A percentile compares a stretch with the other conserved stretches of the same genome.
Evolutionary conservation across 371 early-diverging fungal genomes (phyloP).

Genomic region (Capillidium rhysosporum): DNA sequence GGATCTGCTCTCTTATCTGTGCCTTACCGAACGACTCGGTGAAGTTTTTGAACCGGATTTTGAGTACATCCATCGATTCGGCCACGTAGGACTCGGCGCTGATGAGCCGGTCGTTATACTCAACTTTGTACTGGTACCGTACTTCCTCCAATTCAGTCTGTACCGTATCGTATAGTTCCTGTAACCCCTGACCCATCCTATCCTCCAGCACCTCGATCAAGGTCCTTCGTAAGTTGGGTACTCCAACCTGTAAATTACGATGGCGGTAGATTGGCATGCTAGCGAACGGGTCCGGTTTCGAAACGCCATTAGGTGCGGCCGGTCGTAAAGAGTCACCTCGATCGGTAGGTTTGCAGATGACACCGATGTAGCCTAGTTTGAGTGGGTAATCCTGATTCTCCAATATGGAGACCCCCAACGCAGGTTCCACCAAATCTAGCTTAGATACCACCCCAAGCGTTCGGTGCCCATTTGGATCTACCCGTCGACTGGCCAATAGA

Average conservation of each 20-base stretch:
- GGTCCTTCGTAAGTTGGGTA: slow-evolving; percentile 52
- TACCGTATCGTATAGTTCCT: slow-evolving; percentile 67
- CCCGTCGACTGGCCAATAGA: slow-evolving; percentile 72
- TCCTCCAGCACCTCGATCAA: slow-evolving; percentile 79
- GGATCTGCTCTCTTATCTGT: slow-evolving; percentile 73
- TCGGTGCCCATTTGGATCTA: slow-evolving; percentile 82
- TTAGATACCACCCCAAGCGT: slow-evolving; percentile 99
- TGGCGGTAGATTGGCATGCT: slow-evolving; percentile 36
- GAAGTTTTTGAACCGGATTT: slow-evolving; percentile 82
- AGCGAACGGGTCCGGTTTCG: slow-evolving; percentile 29
- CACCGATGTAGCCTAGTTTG: slow-evolving; percentile 93
- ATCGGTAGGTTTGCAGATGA: slow-evolving; percentile 61
- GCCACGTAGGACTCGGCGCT: slow-evolving; percentile 90
- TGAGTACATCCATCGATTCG: slow-evolving; percentile 78
- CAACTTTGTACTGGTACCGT: slow-evolving; percentile 92
- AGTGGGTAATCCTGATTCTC: slow-evolving; percentile 82
- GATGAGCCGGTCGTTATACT: slow-evolving; percentile 86
- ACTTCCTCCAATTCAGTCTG: slow-evolving; percentile 84
- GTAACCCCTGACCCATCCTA: slow-evolving; percentile 71
- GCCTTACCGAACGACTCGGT: slow-evolving; percentile 72
- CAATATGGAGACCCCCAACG: slow-evolving; percentile 59
- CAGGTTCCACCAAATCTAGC: slow-evolving; percentile 90
- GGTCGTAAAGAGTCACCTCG: slow-evolving; percentile 22
- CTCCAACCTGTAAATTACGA: slow-evolving; percentile 57
- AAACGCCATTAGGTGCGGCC: slow-evolving; percentile 26